These are phyloP conservation scores for Podaxis pistillaris DNA, from an alignment of 768 basidiomycete genomes.

Conservation along the genomic window DNA sequence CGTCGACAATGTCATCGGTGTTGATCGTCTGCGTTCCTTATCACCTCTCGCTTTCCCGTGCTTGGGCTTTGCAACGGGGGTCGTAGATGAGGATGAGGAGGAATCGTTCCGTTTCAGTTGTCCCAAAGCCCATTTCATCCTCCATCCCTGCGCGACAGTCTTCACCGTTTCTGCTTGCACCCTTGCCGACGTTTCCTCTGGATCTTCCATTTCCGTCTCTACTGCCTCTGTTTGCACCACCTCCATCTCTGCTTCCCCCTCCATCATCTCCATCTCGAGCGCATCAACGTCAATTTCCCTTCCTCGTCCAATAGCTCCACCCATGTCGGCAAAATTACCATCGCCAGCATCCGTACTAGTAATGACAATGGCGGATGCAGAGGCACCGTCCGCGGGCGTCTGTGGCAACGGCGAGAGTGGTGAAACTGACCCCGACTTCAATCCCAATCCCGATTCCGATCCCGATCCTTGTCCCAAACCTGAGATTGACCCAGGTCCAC, in stretches of 20 bases:
- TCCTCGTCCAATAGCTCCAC: not conserved
- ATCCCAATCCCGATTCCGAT: not conserved
- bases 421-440: not conserved
- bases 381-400: not conserved
- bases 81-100: conserved; percentile 8
- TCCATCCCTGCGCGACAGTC: conserved; percentile 30
- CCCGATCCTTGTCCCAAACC: not conserved
- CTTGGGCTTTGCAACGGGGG: conserved; percentile 7
- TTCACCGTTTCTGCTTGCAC: conserved; percentile 11
- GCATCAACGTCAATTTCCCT: conserved; percentile 28
- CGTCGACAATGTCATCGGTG: conserved; percentile 25
- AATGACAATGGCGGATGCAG: not conserved
- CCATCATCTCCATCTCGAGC: conserved; percentile 23
- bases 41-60: conserved; percentile 22
- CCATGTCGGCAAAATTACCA: not conserved
- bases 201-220: conserved; percentile 17
- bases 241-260: conserved; percentile 17
- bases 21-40: conserved; percentile 26
- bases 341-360: not conserved
- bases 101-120: conserved; percentile 4
- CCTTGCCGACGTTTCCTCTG: conserved; percentile 23
- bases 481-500: not conserved
- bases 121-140: conserved; percentile 29
- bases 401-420: conserved; percentile 2
- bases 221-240: not conserved